Percentiles rank a stretch among this genome's conserved stretches.
These are phyloP conservation scores for Mucor irregularis DNA, from an alignment of 371 early-diverging fungal species.

Conservation along the genomic window DNA sequence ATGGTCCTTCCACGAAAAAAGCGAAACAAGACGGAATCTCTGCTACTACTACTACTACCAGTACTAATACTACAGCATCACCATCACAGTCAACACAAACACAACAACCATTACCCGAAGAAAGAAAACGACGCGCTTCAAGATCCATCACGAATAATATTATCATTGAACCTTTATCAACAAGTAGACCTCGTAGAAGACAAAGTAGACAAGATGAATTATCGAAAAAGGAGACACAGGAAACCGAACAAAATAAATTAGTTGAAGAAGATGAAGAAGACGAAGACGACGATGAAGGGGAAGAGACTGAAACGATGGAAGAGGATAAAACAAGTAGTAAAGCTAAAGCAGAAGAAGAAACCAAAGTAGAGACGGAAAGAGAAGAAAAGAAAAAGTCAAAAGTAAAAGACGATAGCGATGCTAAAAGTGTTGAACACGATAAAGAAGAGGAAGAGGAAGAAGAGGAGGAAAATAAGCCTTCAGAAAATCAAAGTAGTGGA, in stretches of 20 bases:
- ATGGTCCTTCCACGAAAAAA: slow-evolving; percentile 17
- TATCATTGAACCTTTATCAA: neutral
- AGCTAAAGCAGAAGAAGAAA: no score
- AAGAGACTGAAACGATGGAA: neutral
- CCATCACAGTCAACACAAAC: no score
- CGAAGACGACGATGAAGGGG: slow-evolving; percentile 1
- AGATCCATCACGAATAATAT: neutral
- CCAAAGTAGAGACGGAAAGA: no score
- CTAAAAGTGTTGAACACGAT: neutral
- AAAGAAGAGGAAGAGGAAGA: neutral
- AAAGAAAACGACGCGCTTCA: slow-evolving; percentile 17
- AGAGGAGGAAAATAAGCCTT: neutral
- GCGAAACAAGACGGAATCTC: no score
- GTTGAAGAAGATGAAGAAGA: neutral
- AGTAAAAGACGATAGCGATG: neutral
- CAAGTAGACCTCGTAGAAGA: slow-evolving; percentile 6
- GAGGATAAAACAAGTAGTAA: neutral
- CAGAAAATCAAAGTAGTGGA: slow-evolving; percentile 3
- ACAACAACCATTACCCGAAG: no score
- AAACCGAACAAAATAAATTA: neutral
- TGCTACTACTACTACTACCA: no score
- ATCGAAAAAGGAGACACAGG: neutral
- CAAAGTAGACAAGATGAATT: slow-evolving; percentile 9
- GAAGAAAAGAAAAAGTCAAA: neutral
- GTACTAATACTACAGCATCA: no score